A percentile compares a stretch with the other conserved stretches of the same genome.
These are phyloP conservation scores for Apocynum venetum DNA, from an alignment of 257 asterid species.

Conservation along the genomic window DNA sequence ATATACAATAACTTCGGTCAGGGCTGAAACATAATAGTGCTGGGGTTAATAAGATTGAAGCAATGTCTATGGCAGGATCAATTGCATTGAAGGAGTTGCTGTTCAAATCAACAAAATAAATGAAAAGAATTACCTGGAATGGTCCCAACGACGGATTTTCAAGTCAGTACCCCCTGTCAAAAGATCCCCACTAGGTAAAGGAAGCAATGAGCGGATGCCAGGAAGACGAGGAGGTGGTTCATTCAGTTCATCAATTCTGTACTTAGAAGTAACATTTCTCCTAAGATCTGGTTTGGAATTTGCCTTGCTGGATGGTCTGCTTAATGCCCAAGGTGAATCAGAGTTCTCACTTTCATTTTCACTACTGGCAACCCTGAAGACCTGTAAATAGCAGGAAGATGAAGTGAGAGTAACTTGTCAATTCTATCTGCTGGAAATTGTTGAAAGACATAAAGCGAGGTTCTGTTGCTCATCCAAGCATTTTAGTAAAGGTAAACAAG, in stretches of 20 bases:
- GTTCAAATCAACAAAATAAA: background rate
- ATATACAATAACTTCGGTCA: conserved; percentile 78
- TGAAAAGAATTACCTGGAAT: conserved; percentile 53
- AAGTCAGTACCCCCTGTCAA: conserved; percentile 96
- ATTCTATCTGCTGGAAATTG: background rate
- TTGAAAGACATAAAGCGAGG: background rate
- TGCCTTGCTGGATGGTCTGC: conserved; percentile 58
- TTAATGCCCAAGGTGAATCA: conserved; percentile 77
- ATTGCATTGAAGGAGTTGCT: conserved; percentile 1
- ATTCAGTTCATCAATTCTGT: conserved; percentile 78
- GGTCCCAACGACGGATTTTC: conserved; percentile 97
- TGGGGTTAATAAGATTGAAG: conserved; percentile 18
- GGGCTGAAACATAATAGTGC: conserved; percentile 56
- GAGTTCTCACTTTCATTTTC: conserved; percentile 61
- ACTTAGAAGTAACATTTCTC: conserved; percentile 57
- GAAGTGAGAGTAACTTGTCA: conserved; percentile 8
- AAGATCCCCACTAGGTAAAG: conserved; percentile 98
- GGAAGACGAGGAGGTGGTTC: conserved; percentile 77
- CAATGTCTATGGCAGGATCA: conserved; percentile 14
- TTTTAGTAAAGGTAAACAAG: background rate
- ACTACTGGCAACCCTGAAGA: conserved; percentile 65
- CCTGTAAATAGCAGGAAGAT: conserved; percentile 36
- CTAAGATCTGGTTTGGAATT: conserved; percentile 61
- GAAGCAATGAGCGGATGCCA: conserved; percentile 97
- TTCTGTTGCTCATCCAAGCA: background rate